Evolutionary conservation across 2,329 filamentous ascomycete species (phyloP), one percentile per base, ranked within the genome.

Genomic region (Ophiostoma tasmaniense): DNA sequence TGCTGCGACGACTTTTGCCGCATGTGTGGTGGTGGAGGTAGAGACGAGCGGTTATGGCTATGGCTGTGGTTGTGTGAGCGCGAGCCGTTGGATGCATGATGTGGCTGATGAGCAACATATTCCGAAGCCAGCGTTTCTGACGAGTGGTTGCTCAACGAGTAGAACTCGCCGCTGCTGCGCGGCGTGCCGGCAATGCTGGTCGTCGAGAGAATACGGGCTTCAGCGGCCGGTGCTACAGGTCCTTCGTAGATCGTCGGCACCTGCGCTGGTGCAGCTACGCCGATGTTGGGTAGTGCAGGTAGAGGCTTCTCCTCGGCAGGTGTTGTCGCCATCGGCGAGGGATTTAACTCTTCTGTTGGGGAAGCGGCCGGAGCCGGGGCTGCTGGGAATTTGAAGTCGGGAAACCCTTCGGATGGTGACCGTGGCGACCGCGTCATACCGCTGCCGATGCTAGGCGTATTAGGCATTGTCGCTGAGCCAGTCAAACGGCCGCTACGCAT

Each of bases 91-190:
- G 55, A 64, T n/a, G 61, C 20, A 7, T 35, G n/a, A 22, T 55
- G 55, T 4, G 64, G 80, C 80, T 67, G 69, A 52, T 89, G 86
- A 22, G 88, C 81, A 17, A 90, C 85, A 75, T 96, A 96, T 78
- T 98, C 95, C 0, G 95, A 99, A 13, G 90, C 90, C 65, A 98
- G 77, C 2, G 95, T 99, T 77, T 99, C 95, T 20, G 90, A 92
- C 7, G 95, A 98, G 75, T 97, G 90, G 76, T 98, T 97, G 80
- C 94, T 97, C 77, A 94, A 81, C 0, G 93, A 93, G 78, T 97
- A 98, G 75, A 98, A 96, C 75, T 99, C 95, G 68, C 90, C 91
- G 76, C 95, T 99, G 72, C 92, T 97, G 74, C 95, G 85, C 30
- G 92, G 93, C 35, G 94, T 98, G 4, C 87, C 89, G 68, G 86